These are phyloP conservation scores for Penicillium sp. DNA, from an alignment of 2,329 filamentous ascomycete species.

Conservation along the genomic window DNA sequence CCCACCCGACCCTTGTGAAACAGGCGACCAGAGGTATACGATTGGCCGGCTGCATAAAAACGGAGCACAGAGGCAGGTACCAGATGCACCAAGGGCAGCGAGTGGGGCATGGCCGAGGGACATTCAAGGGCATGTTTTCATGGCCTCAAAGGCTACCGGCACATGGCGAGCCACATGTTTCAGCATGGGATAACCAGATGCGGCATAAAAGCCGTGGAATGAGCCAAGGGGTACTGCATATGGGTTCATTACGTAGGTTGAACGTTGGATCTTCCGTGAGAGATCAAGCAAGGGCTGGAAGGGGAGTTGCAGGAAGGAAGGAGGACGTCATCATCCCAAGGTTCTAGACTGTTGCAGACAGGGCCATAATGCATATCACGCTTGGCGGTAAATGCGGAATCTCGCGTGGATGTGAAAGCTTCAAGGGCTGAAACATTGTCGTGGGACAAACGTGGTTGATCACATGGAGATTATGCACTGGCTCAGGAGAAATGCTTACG, in stretches of 20 bases:
- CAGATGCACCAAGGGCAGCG: slow-evolving; percentile 10
- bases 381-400: slow-evolving; percentile 15
- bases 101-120: neutral
- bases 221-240: slow-evolving; percentile 15
- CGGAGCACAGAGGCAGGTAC: slow-evolving; percentile 19
- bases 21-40: slow-evolving; percentile 16
- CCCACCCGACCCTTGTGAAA: slow-evolving; percentile 15
- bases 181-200: slow-evolving; percentile 12
- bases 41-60: slow-evolving; percentile 19
- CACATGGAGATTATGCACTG: slow-evolving; percentile 20
- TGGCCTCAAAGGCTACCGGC: slow-evolving; percentile 4
- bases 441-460: slow-evolving; percentile 24
- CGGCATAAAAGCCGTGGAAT: slow-evolving; percentile 16
- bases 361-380: neutral
- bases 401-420: slow-evolving; percentile 16
- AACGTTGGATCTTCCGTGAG: slow-evolving; percentile 11
- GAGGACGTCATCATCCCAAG: slow-evolving; percentile 7
- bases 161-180: slow-evolving; percentile 26
- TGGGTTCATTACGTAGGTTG: slow-evolving; percentile 6
- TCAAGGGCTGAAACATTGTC: slow-evolving; percentile 20
- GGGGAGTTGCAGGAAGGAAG: neutral
- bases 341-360: slow-evolving; percentile 8
- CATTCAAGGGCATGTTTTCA: slow-evolving; percentile 5
- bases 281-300: slow-evolving; percentile 16
- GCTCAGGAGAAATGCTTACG: slow-evolving; percentile 2